Base-by-base conservation (phyloP, 176 grass and related monocot genomes). In the Musa beccarii region DNA sequence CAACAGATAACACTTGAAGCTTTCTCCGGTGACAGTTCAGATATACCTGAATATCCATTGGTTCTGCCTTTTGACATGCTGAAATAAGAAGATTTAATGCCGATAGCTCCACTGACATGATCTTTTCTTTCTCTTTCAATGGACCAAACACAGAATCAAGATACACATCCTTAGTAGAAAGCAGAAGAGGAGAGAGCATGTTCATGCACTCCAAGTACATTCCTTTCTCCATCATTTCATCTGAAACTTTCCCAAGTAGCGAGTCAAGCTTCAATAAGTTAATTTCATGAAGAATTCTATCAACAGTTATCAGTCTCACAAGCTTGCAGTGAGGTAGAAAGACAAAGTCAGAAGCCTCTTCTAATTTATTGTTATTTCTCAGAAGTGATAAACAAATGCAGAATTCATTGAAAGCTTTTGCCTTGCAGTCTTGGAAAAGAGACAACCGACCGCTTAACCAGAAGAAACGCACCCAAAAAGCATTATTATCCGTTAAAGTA, bases 251-350 rank as follows among this genome's bases (percentile, higher is more conserved):
- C 79, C 85, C 87, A 79, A 97, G 87, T 87, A 97, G 81, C 22
- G 79, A 89, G 77, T 97, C 86, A 63, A 97, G 85, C 79, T 86
- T 97, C 77, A 97, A 84, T 71, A 92, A 90, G 71, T 97, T 97
- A 74, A 97, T 89, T 88, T 97, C 82, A 83, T 88, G 88, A 66
- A 84, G 80, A 83, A 97, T 83, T 81, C 90, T 97, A 83, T 92
- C 89, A 77, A 83, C 71, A 75, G 89, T 92, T 66, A 97, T 80
- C 16, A 86, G 83, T 79, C 76, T 97, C 75, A 86, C 80, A 64
- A 86, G 73, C 72, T 90, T 90, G 49, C 82, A 89, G 76, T 97
- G 87, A 78, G 88, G 87, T 82, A 97, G 83, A 85, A 83, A 87
- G 54, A 97, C 79, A 74, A 79, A 81, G 59, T 89, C 76, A 66